Evolutionary conservation across 768 basidiomycete genomes (phyloP).

Genomic region (Nevesoporus exiguus): DNA sequence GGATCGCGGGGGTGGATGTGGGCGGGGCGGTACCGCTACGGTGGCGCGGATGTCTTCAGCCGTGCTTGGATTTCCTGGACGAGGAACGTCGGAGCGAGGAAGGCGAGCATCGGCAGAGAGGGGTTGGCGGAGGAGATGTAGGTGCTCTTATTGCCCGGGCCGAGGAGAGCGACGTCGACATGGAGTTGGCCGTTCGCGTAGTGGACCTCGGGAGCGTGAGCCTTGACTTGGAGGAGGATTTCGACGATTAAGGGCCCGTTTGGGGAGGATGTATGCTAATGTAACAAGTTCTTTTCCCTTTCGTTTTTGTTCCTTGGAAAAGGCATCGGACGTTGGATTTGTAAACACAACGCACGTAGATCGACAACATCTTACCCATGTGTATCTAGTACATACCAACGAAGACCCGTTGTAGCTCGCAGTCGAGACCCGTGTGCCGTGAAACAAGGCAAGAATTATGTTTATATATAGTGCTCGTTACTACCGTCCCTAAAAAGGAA

Average conservation of each 20-base stretch:
- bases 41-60: conserved; percentile 66
- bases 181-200: conserved; percentile 15
- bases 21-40: conserved; percentile 54
- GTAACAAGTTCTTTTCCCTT: not conserved
- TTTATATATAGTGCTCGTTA: not conserved
- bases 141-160: not conserved
- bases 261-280: not conserved
- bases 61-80: conserved; percentile 62
- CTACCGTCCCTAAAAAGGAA: not conserved
- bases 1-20: conserved; percentile 48
- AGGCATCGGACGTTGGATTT: conserved; percentile 11
- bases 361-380: not conserved
- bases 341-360: not conserved
- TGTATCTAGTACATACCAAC: conserved; percentile 6
- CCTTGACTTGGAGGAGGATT: conserved; percentile 29
- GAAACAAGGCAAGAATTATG: too few relatives aligned
- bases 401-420: not conserved
- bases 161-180: conserved; percentile 14
- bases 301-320: too few relatives aligned
- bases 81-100: not conserved
- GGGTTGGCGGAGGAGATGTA: not conserved
- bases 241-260: conserved; percentile 17
- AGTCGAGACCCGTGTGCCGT: not conserved
- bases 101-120: not conserved
- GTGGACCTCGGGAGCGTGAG: conserved; percentile 17